phyloP scores from a whole-genome alignment of 2,329 filamentous ascomycete species.

The Fusarium acutatum region DNA sequence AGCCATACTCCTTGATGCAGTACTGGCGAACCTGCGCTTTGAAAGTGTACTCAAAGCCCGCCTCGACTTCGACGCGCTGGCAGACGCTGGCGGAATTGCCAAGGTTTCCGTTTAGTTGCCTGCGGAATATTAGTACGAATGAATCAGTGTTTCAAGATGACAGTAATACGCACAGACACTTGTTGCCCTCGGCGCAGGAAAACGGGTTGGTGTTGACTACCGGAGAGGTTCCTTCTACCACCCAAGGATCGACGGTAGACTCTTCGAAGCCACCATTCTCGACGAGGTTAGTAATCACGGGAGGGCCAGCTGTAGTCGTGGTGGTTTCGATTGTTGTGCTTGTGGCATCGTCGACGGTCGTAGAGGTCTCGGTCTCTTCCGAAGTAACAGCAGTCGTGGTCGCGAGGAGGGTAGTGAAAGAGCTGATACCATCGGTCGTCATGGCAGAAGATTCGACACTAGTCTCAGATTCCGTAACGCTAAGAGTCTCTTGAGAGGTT shows the following conservation, averaged over 20 bases:
- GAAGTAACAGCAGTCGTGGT: not conserved
- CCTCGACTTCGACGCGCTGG: not conserved
- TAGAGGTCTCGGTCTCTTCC: not conserved
- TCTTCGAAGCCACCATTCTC: not conserved
- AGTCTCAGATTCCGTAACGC: not conserved
- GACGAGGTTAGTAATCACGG: not conserved
- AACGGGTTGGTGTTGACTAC: rapidly evolving
- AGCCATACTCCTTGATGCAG: not conserved
- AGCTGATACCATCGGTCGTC: not conserved
- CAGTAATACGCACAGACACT: not conserved
- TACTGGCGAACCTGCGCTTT: not conserved
- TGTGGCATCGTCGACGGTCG: not conserved
- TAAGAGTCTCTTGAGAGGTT: not conserved
- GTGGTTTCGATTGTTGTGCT: not conserved
- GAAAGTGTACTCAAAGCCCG: not conserved
- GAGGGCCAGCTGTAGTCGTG: not conserved
- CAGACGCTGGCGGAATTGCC: not conserved
- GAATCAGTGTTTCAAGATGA: rapidly evolving
- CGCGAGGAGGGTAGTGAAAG: not conserved
- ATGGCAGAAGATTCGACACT: not conserved
- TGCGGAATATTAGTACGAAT: not conserved
- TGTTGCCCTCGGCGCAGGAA: not conserved
- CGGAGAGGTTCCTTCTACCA: not conserved
- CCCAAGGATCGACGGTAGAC: not conserved
- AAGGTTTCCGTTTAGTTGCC: not conserved